phyloP scores from a whole-genome alignment of 768 basidiomycete species.

The Paxillus ammoniavirescens region DNA sequence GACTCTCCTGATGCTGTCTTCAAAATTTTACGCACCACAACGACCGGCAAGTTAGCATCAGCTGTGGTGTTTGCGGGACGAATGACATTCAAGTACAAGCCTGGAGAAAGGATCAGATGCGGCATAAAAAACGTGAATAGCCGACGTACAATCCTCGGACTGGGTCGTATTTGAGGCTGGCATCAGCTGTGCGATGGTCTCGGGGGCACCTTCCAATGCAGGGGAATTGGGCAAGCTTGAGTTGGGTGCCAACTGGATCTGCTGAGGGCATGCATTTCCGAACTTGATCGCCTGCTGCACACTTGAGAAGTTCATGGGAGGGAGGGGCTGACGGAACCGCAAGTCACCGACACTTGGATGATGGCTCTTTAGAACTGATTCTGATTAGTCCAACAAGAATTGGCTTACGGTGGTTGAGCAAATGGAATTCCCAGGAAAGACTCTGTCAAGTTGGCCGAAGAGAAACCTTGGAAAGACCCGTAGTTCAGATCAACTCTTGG shows the following conservation, averaged over 20 bases:
- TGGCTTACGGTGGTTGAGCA: slow-evolving; percentile 1
- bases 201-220: neutral
- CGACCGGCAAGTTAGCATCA: neutral
- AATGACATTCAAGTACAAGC: slow-evolving; percentile 3
- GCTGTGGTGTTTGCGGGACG: neutral
- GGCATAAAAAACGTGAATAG: neutral
- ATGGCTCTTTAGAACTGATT: too few relatives aligned
- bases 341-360: too few relatives aligned
- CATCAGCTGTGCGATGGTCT: slow-evolving; percentile 1
- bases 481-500: slow-evolving; percentile 2
- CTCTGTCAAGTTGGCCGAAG: neutral
- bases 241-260: slow-evolving; percentile 9
- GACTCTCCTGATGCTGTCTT: neutral
- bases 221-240: neutral
- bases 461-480: slow-evolving; percentile 7
- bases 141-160: slow-evolving; percentile 2
- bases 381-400: neutral
- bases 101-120: neutral
- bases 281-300: slow-evolving; percentile 32
- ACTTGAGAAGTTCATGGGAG: slow-evolving; percentile 21
- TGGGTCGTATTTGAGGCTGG: slow-evolving; percentile 8
- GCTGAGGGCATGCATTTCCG: slow-evolving; percentile 41
- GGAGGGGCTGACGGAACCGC: too few relatives aligned
- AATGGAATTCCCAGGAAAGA: slow-evolving; percentile 5
- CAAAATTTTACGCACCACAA: neutral